Conservation (phyloP, 148 eudicot genomes). For the Cornus florida region DNA sequence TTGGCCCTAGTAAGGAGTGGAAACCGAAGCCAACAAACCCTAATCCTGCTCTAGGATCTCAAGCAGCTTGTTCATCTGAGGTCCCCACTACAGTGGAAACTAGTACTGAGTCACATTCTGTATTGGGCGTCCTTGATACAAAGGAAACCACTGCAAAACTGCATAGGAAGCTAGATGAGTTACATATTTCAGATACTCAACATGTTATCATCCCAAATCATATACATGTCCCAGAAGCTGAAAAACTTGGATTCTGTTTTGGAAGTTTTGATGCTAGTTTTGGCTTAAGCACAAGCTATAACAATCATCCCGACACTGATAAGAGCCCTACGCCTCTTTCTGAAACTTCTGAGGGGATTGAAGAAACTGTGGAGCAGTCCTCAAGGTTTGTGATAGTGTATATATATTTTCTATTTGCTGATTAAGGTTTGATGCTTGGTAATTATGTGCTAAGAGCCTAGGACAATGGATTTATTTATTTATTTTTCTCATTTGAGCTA, state of each 20-base stretch:
- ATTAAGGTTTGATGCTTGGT: not conserved
- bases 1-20: conserved; percentile 64
- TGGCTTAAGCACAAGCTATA: conserved; percentile 25
- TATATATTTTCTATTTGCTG: not conserved
- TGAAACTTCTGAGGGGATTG: conserved; percentile 34
- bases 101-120: conserved; percentile 18
- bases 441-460: not conserved
- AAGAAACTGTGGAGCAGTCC: conserved; percentile 35
- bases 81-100: conserved; percentile 31
- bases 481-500: not conserved
- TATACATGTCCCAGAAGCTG: conserved; percentile 67
- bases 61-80: conserved; percentile 31
- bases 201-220: conserved; percentile 73
- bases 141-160: conserved; percentile 36
- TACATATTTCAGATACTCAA: conserved; percentile 40
- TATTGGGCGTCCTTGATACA: conserved; percentile 23
- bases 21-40: conserved; percentile 57
- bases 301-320: conserved; percentile 28
- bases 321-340: conserved; percentile 31
- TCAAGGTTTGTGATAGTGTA: conserved; percentile 36
- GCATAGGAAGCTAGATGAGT: conserved; percentile 44
- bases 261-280: conserved; percentile 68
- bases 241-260: conserved; percentile 58
- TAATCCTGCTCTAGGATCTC: conserved; percentile 35
- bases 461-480: not conserved